Percentiles rank a stretch among this genome's conserved stretches.
phyloP scores from a whole-genome alignment of 2,329 filamentous ascomycete species.

The Pseudocercospora cruenta region DNA sequence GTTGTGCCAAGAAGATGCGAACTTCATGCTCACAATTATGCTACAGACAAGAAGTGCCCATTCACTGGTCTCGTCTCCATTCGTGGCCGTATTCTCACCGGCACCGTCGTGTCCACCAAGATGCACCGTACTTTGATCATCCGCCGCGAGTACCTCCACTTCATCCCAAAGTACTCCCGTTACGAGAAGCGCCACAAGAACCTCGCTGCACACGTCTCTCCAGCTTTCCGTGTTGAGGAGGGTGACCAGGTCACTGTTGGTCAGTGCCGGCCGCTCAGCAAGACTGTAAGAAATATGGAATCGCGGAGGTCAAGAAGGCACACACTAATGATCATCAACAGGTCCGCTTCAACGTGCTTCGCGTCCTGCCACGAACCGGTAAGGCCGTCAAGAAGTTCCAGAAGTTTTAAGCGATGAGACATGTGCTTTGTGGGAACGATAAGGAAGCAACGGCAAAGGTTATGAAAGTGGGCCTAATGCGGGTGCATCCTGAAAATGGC shows the following conservation, averaged over 20 bases:
- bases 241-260: conserved; percentile 99
- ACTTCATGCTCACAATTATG: conserved; percentile 23
- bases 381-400: conserved; percentile 97
- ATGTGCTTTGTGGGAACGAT: conserved; percentile 25
- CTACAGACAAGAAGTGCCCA: conserved; percentile 98
- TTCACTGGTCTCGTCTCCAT: conserved; percentile 99
- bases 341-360: conserved; percentile 99
- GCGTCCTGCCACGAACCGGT: conserved; percentile 94
- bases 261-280: conserved; percentile 98
- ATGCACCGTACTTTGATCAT: conserved; percentile 99
- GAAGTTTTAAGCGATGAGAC: conserved; percentile 77
- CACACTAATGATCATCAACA: conserved; percentile 45
- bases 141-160: conserved; percentile 99
- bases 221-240: conserved; percentile 99
- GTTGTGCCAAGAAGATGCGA: conserved; percentile 14
- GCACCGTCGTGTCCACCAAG: conserved; percentile 99
- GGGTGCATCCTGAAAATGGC: conserved; percentile 30
- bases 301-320: conserved; percentile 2
- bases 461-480: conserved; percentile 19
- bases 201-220: conserved; percentile 97
- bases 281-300: conserved; percentile 77
- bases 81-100: conserved; percentile 99
- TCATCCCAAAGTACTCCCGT: conserved; percentile 98
- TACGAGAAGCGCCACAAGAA: conserved; percentile 99
- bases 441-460: conserved; percentile 14